Evolutionary conservation across 2,329 filamentous ascomycete species (phyloP).

Genomic region (Gaeumannomyces sp.): DNA sequence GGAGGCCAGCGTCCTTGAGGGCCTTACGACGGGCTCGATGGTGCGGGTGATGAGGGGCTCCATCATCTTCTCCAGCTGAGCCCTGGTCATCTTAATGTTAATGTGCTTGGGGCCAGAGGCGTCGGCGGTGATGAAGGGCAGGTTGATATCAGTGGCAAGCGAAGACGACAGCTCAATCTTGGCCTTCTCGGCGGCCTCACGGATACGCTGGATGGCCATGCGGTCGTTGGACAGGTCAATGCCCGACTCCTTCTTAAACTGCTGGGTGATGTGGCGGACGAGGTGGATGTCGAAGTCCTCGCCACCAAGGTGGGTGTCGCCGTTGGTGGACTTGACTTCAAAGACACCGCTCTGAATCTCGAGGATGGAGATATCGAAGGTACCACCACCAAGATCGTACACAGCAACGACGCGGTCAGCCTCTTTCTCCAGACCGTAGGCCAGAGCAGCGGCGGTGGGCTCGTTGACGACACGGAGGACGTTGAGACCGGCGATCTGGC

Average conservation of each 20-base stretch:
- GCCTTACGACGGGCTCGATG: conserved; percentile 94
- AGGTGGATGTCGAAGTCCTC: conserved; percentile 96
- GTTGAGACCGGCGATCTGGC: conserved; percentile 92
- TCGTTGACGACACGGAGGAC: conserved; percentile 98
- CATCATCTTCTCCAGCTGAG: conserved; percentile 89
- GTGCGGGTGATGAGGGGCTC: conserved; percentile 83
- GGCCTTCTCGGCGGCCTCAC: conserved; percentile 97
- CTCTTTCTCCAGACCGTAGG: conserved; percentile 95
- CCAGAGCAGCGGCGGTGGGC: conserved; percentile 90
- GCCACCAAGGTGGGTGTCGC: conserved; percentile 96
- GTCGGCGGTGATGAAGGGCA: conserved; percentile 97
- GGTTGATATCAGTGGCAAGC: conserved; percentile 93
- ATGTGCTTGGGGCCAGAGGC: conserved; percentile 96
- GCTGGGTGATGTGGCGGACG: conserved; percentile 85
- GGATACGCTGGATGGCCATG: conserved; percentile 98
- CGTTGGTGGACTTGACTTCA: conserved; percentile 98
- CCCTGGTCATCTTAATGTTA: conserved; percentile 86
- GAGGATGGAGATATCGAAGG: conserved; percentile 96
- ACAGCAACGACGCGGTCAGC: conserved; percentile 84
- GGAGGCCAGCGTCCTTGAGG: conserved; percentile 87
- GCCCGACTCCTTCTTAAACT: conserved; percentile 94
- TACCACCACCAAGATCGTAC: conserved; percentile 97
- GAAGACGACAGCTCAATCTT: conserved; percentile 98
- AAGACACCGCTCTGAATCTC: conserved; percentile 98
- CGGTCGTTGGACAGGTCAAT: conserved; percentile 87